phyloP scores from a whole-genome alignment of 208 protist genomes.

The Porcisia hertigi region DNA sequence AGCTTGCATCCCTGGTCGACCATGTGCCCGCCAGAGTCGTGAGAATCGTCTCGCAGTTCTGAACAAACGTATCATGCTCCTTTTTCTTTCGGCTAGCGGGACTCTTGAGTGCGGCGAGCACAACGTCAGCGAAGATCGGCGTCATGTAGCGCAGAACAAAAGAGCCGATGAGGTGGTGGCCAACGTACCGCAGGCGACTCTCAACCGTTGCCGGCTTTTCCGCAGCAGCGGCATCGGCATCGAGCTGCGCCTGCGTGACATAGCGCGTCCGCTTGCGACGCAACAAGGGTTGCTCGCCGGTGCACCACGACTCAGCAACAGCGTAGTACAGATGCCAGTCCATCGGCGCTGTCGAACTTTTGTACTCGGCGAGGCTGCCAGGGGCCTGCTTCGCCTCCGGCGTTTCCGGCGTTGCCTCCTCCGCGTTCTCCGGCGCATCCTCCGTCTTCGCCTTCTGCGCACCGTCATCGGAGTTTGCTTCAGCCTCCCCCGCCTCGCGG shows the following conservation, averaged over 20 bases:
- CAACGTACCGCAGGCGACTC: slow-evolving; percentile 54
- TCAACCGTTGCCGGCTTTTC: slow-evolving; percentile 22
- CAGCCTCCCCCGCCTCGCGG: slow-evolving; percentile 33
- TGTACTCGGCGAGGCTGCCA: slow-evolving; percentile 35
- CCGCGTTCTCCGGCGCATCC: slow-evolving; percentile 16
- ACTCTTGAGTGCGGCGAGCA: slow-evolving; percentile 51
- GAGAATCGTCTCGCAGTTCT: slow-evolving; percentile 54
- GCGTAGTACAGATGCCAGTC: slow-evolving; percentile 77
- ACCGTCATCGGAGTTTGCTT: slow-evolving; percentile 9
- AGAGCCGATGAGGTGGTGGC: slow-evolving; percentile 75
- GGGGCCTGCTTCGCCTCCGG: slow-evolving; percentile 19
- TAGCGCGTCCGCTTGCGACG: slow-evolving; percentile 16
- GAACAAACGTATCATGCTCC: slow-evolving; percentile 35
- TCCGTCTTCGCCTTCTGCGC: slow-evolving; percentile 32
- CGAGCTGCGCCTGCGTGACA: slow-evolving; percentile 18
- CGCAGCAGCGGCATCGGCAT: slow-evolving; percentile 23
- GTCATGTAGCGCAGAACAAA: slow-evolving; percentile 66
- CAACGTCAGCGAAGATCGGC: slow-evolving; percentile 69
- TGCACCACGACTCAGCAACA: slow-evolving; percentile 55
- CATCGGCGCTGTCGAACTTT: slow-evolving; percentile 23
- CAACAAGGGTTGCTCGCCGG: slow-evolving; percentile 27
- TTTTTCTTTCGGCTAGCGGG: slow-evolving; percentile 27
- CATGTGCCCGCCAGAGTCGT: slow-evolving; percentile 17
- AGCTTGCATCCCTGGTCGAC: slow-evolving; percentile 27
- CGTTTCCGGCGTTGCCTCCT: not conserved